Conservation (phyloP, 2,329 filamentous ascomycete species). For the Colletotrichum lindemuthianum region DNA sequence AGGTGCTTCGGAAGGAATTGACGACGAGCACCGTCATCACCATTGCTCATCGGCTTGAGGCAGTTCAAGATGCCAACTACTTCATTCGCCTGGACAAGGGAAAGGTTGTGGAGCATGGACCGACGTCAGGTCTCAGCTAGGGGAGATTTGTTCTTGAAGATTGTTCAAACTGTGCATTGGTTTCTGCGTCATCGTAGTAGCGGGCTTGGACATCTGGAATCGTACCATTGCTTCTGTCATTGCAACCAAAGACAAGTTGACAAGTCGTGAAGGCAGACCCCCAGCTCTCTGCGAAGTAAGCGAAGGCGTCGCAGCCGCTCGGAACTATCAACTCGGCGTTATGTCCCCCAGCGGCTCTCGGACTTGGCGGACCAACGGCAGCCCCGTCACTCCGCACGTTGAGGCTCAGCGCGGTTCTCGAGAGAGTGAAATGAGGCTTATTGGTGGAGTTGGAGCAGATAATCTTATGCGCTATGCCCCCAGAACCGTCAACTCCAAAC, state of each 20-base stretch:
- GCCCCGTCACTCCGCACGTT: no score
- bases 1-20: constrained; percentile 65
- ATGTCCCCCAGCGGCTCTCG: background rate
- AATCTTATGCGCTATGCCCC: constrained; percentile 22
- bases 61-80: constrained; percentile 67
- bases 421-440: background rate
- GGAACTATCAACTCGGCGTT: no score
- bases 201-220: no score
- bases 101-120: constrained; percentile 59
- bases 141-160: background rate
- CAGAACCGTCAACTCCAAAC: constrained; percentile 14
- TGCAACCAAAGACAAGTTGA: no score
- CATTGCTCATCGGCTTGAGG: constrained; percentile 73
- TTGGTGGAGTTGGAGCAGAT: background rate
- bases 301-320: no score
- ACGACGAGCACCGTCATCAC: constrained; percentile 69
- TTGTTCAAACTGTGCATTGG: background rate
- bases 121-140: constrained; percentile 39
- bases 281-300: no score
- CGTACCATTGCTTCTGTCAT: no score
- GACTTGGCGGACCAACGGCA: constrained; percentile 2
- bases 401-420: background rate
- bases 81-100: constrained; percentile 64
- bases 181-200: background rate
- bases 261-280: no score